A percentile compares a stretch with the other conserved stretches of the same genome.
These are phyloP conservation scores for Chrysanthemum seticuspe DNA, from an alignment of 129 eudicot genomes.

Conservation along the genomic window DNA sequence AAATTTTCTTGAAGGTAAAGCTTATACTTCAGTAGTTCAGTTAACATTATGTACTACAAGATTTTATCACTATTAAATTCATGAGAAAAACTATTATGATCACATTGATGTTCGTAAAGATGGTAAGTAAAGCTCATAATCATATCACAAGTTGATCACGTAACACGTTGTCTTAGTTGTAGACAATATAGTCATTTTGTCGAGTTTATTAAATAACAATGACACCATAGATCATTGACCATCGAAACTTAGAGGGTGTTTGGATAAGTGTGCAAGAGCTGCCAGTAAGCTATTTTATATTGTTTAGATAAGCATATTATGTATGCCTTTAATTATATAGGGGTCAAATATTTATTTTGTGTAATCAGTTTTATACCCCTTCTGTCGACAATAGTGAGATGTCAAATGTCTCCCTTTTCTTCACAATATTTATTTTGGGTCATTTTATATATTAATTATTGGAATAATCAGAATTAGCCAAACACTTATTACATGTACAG, in stretches of 20 bases:
- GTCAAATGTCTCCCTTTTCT: background rate
- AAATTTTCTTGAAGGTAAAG: constrained; percentile 36
- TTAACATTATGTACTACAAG: background rate
- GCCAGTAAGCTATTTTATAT: background rate
- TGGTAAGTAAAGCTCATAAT: constrained; percentile 5
- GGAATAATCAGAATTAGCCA: background rate
- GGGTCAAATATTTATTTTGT: background rate
- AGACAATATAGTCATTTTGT: background rate
- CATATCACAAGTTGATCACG: no score
- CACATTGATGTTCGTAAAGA: background rate
- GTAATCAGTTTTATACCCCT: background rate
- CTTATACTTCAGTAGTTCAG: background rate
- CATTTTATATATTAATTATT: background rate
- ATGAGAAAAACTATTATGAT: background rate
- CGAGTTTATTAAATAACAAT: background rate
- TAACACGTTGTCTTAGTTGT: background rate
- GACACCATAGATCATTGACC: background rate
- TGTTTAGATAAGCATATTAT: constrained; percentile 1
- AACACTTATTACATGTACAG: background rate
- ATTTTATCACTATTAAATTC: background rate
- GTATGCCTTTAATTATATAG: background rate
- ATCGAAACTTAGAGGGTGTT: background rate
- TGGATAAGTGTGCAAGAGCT: background rate
- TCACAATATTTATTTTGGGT: background rate
- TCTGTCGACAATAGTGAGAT: background rate